A percentile compares a stretch with the other conserved stretches of the same genome.
Conservation (phyloP, 2,329 filamentous ascomycete species). For the Amylocarpus encephaloides region DNA sequence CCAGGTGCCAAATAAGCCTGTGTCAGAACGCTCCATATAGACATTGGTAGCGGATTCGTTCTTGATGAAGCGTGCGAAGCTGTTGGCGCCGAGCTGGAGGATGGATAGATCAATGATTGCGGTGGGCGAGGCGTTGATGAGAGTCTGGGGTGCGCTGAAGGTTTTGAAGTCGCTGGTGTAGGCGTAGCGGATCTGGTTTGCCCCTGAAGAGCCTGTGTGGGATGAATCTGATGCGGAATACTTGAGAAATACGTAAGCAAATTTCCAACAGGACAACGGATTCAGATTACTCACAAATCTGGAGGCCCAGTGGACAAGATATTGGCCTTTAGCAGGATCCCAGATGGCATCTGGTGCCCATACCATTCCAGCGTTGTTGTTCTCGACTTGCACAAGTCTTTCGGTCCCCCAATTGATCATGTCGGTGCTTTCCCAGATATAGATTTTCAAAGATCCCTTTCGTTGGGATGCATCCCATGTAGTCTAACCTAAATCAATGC, state of each 20-base stretch:
- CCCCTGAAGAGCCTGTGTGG: constrained; percentile 42
- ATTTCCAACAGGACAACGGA: neutral
- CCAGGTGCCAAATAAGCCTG: constrained; percentile 47
- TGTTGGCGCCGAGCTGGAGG: constrained; percentile 37
- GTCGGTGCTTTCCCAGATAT: constrained; percentile 49
- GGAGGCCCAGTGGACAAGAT: constrained; percentile 3
- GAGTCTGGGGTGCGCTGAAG: constrained; percentile 44
- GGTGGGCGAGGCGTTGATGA: constrained; percentile 42
- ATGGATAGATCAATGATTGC: constrained; percentile 53
- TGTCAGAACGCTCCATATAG: constrained; percentile 43
- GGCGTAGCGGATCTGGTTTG: constrained; percentile 45
- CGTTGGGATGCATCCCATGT: constrained; percentile 47
- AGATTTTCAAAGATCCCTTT: constrained; percentile 45
- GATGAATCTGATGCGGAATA: constrained; percentile 41
- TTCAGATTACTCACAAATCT: constrained; percentile 2
- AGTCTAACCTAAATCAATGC: constrained; percentile 32
- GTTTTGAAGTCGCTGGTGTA: constrained; percentile 49
- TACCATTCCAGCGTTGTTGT: constrained; percentile 49
- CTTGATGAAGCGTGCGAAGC: constrained; percentile 50
- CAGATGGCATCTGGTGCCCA: constrained; percentile 52
- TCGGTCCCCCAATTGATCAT: constrained; percentile 44
- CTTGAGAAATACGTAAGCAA: constrained; percentile 21
- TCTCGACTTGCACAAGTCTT: constrained; percentile 44
- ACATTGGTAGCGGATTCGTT: constrained; percentile 47
- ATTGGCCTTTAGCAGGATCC: constrained; percentile 38